Percentiles rank a stretch among this genome's conserved stretches.
Conservation (phyloP, 2,329 filamentous ascomycete genomes). For the Truncatella angustata region DNA sequence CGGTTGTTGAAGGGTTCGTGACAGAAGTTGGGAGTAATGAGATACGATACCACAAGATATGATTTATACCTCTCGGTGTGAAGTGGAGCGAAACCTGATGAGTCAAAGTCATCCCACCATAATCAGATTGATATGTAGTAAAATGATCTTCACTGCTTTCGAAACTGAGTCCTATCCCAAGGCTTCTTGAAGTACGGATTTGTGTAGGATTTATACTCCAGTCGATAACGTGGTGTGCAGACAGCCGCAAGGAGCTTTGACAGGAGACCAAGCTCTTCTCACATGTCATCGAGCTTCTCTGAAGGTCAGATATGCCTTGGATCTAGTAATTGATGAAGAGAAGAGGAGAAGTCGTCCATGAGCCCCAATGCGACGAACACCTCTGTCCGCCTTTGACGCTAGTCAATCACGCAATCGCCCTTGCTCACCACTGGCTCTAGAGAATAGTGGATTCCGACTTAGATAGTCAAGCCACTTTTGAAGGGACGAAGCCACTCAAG, state of each 20-base stretch:
- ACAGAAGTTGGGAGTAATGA: not conserved
- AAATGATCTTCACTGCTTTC: not conserved
- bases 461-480: not conserved
- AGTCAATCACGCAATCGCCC: constrained; percentile 11
- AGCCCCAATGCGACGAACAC: not conserved
- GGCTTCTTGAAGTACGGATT: not conserved
- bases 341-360: constrained; percentile 4
- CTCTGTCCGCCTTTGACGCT: not conserved
- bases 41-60: not conserved
- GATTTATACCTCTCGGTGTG: not conserved
- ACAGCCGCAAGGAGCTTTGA: not conserved
- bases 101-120: no score
- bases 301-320: not conserved
- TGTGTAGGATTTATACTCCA: not conserved
- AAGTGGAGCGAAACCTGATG: not conserved
- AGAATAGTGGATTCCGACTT: not conserved
- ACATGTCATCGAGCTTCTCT: not conserved
- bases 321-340: not conserved
- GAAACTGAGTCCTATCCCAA: not conserved
- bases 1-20: constrained; percentile 37
- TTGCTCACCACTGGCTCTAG: not conserved
- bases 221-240: not conserved
- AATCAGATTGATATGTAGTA: not conserved
- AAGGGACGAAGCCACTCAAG: not conserved
- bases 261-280: not conserved